phyloP scores from a whole-genome alignment of 2,329 filamentous ascomycete species.

The Bipolaris gigantea region DNA sequence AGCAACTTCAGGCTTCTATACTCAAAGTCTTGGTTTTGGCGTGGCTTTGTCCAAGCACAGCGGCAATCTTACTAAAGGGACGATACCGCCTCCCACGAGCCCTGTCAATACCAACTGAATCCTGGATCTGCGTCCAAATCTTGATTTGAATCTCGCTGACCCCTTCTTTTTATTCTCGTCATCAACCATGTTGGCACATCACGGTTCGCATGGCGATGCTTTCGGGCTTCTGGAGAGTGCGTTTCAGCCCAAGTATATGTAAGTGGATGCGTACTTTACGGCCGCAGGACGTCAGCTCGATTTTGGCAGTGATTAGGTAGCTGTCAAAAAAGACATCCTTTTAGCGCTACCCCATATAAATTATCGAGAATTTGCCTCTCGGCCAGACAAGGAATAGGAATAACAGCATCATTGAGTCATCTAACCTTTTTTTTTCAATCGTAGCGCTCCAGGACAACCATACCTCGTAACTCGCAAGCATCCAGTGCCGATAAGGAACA shows the following conservation, averaged over 20 bases:
- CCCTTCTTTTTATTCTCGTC: constrained; percentile 12
- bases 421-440: constrained; percentile 3
- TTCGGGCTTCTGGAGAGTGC: constrained; percentile 16
- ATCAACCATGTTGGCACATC: constrained; percentile 19
- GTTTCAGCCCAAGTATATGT: constrained; percentile 17
- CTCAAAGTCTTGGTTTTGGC: constrained; percentile 10
- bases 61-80: constrained; percentile 12
- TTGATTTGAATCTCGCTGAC: constrained; percentile 7
- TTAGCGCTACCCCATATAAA: constrained; percentile 13
- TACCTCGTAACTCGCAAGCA: constrained; percentile 2
- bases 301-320: constrained; percentile 20
- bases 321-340: constrained; percentile 4
- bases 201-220: constrained; percentile 12
- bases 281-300: constrained; percentile 12
- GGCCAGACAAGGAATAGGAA: not conserved
- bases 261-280: constrained; percentile 9
- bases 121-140: constrained; percentile 11
- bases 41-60: constrained; percentile 5
- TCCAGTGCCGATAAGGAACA: constrained; percentile 5
- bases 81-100: constrained; percentile 7
- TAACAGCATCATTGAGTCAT: not conserved
- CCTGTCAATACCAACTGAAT: constrained; percentile 7
- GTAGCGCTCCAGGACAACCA: constrained; percentile 13
- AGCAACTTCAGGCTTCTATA: constrained; percentile 20
- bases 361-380: constrained; percentile 3